A percentile compares a stretch with the other conserved stretches of the same genome.
Evolutionary conservation across 2,329 filamentous ascomycete genomes (phyloP).

Genomic region (Colletotrichum sp.): DNA sequence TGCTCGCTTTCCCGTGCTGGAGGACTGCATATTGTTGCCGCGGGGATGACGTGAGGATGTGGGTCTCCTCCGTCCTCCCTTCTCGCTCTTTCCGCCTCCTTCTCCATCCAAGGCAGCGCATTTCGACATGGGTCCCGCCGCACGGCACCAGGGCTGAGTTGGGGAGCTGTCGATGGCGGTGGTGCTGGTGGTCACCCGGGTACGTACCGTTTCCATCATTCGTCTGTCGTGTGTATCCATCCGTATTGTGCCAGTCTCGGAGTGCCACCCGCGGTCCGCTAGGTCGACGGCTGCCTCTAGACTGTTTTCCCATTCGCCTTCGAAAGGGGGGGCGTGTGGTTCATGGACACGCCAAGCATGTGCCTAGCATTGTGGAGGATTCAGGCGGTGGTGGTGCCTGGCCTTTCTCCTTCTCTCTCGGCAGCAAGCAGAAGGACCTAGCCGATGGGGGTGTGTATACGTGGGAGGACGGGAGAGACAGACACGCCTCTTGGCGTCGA

Average conservation of each 20-base stretch:
- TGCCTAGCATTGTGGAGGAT: conserved; percentile 13
- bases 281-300: neutral
- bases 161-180: neutral
- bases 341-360: neutral
- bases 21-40: conserved; percentile 4
- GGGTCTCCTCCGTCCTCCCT: neutral
- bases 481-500: neutral
- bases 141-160: neutral
- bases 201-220: neutral
- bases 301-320: neutral
- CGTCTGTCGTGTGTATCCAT: neutral
- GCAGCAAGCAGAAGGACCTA: neutral
- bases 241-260: conserved; percentile 3
- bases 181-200: neutral
- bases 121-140: neutral
- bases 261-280: conserved; percentile 15
- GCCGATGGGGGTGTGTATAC: neutral
- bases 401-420: conserved; percentile 1
- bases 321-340: neutral
- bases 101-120: neutral
- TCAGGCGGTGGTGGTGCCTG: neutral
- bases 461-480: neutral
- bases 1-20: neutral
- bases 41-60: conserved; percentile 15
- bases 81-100: neutral